Evolutionary conservation across 371 early-diverging fungal species (phyloP).

Genomic region (Mucor indicus): DNA sequence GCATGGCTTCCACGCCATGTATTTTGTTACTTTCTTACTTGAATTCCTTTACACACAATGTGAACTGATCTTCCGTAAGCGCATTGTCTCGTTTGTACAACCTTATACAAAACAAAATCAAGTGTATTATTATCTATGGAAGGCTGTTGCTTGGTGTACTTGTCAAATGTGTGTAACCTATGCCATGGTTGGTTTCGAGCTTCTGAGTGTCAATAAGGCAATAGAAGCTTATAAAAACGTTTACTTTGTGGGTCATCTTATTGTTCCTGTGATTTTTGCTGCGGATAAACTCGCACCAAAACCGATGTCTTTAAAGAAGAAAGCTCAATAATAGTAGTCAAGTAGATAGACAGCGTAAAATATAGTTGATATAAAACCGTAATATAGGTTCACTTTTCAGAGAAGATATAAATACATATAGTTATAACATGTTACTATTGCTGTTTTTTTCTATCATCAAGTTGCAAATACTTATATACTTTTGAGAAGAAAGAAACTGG

Average conservation of each 20-base stretch:
- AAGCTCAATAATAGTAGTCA: neutral
- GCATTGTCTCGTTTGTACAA: constrained; percentile 23
- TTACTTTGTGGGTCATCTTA: constrained; percentile 39
- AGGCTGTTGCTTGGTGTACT: constrained; percentile 25
- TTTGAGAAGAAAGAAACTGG: no score
- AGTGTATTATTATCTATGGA: constrained; percentile 20
- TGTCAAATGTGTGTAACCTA: constrained; percentile 31
- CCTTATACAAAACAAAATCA: constrained; percentile 26
- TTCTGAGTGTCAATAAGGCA: constrained; percentile 29
- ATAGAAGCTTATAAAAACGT: constrained; percentile 40
- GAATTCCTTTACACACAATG: constrained; percentile 61
- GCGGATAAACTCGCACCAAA: constrained; percentile 23
- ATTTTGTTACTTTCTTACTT: constrained; percentile 59
- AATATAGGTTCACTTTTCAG: no score
- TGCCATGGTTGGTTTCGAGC: constrained; percentile 40
- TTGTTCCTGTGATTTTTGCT: constrained; percentile 18
- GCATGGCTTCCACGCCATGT: constrained; percentile 72
- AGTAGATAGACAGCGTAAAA: no score
- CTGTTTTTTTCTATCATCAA: no score
- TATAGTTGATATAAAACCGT: no score
- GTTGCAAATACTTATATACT: no score
- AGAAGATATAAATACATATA: no score
- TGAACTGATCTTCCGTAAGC: constrained; percentile 21
- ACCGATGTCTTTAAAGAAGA: constrained; percentile 6
- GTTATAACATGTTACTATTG: no score